Percentiles rank a stretch among this genome's conserved stretches.
Evolutionary conservation across 176 grass and related monocot species (phyloP).

Genomic region (Aegilops sharonensis): DNA sequence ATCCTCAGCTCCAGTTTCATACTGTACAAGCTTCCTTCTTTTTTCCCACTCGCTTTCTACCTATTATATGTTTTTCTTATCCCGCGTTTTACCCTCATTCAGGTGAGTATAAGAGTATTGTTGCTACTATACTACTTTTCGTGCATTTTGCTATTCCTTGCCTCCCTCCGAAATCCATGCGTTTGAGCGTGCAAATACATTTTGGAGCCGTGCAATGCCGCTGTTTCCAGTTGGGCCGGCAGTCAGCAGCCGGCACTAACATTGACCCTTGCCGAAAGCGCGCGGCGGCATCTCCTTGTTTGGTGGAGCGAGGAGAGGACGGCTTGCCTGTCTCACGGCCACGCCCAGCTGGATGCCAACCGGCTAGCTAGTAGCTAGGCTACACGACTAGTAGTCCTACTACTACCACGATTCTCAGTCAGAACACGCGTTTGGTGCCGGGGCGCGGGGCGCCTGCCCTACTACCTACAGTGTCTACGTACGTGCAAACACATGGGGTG

Average conservation of each 20-base stretch:
- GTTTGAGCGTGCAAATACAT: not conserved
- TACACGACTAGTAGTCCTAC: not conserved
- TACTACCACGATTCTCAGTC: not conserved
- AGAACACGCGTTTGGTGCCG: conserved; percentile 17
- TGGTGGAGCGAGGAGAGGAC: not conserved
- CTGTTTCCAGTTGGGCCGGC: not conserved
- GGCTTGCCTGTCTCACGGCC: not conserved
- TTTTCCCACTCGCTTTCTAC: no score
- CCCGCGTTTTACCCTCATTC: no score
- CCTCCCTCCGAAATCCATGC: not conserved
- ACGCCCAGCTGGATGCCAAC: conserved; percentile 5
- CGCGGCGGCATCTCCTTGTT: not conserved
- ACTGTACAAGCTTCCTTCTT: no score
- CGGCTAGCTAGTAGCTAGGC: not conserved
- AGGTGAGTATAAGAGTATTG: no score
- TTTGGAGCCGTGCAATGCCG: not conserved
- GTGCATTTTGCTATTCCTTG: not conserved
- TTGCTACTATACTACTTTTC: not conserved
- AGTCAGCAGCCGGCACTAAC: not conserved
- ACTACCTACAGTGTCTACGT: not conserved
- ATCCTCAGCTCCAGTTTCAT: not conserved
- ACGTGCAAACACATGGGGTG: not conserved
- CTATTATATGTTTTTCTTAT: no score
- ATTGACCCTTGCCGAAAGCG: conserved; percentile 7
- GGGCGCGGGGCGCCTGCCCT: not conserved